Evolutionary conservation across 2,329 filamentous ascomycete species (phyloP), one percentile per base, ranked within the genome.

Genomic region (Xylariaceae sp.): DNA sequence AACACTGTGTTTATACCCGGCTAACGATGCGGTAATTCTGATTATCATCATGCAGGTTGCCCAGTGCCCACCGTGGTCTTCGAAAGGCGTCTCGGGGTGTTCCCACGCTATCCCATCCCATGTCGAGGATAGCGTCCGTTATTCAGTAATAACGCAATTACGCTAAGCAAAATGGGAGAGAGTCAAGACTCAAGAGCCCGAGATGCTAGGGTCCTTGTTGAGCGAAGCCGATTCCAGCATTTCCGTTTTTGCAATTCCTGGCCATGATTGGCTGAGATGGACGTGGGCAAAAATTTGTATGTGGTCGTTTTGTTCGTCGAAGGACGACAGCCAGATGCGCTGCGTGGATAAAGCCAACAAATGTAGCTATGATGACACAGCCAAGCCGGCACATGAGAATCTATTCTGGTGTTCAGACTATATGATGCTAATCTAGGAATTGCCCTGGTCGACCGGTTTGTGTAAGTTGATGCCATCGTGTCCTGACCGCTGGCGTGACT

Each of bases 171-270:
- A 32, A 42, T 27, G 22, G 22, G 22, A 27, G 4, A 27, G 4
- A 4, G 22, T 27, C 22, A 7, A 27, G 4, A 5, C 22, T 27
- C 22, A 27, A 27, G 22, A 7, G 22, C 22, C 22, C 50, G 22
- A 49, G 48, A 46, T 49, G 39, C 45, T 48, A 32, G 35, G 55
- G 47, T 56, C 58, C n/a, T 52, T 44, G 58, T 48, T 53, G 47
- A 45, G 50, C 54, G 57, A 62, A 61, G 59, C 58, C 59, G 55
- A 49, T 57, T 54, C 45, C 49, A 52, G 55, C 44, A 48, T 60
- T 58, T 61, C 47, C 56, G 22, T 49, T 40, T 49, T 49, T 57
- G 48, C 50, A 33, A 40, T 7, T 14, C 5, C 42, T 35, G 19
- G 30, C 58, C 42, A 6, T 64, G 59, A 64, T 64, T 64, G 59